These are phyloP conservation scores for Polyporus arcularius DNA, from an alignment of 768 basidiomycete species.

Conservation along the genomic window DNA sequence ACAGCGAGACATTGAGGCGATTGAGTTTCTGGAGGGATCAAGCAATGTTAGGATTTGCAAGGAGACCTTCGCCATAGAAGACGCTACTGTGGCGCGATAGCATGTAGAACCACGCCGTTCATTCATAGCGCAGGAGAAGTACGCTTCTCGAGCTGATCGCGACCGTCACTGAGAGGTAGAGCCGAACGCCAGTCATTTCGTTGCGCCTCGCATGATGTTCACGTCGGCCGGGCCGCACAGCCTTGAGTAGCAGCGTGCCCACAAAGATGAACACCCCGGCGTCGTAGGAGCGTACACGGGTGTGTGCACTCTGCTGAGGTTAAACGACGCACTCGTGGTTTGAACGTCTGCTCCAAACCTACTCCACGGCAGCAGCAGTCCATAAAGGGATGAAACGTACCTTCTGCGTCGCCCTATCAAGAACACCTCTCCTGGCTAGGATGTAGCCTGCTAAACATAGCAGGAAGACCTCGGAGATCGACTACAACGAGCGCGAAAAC, in stretches of 20 bases:
- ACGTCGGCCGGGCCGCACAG: neutral
- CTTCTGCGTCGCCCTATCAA: slow-evolving; percentile 90
- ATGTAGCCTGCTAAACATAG: slow-evolving; percentile 83
- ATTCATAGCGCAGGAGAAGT: too few species aligned
- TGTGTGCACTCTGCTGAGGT: too few species aligned
- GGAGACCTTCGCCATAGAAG: too few species aligned
- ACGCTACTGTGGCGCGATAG: neutral
- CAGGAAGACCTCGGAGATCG: slow-evolving; percentile 86
- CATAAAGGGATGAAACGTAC: slow-evolving; percentile 39
- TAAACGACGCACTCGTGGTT: too few species aligned
- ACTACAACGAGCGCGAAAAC: slow-evolving; percentile 44
- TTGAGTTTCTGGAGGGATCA: slow-evolving; percentile 61
- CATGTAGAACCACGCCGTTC: neutral
- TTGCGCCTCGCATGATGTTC: neutral
- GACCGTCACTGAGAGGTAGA: too few species aligned
- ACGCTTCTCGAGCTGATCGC: too few species aligned
- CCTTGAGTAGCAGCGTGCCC: too few species aligned
- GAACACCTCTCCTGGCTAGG: slow-evolving; percentile 75
- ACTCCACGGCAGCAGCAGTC: neutral
- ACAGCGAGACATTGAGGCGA: slow-evolving; percentile 82
- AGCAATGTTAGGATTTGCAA: neutral
- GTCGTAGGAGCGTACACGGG: too few species aligned
- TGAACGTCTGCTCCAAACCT: neutral
- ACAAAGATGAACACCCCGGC: too few species aligned
- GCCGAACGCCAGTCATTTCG: too few species aligned